Percentiles rank a stretch among this genome's conserved stretches.
These are phyloP conservation scores for Neonothopanus nambi DNA, from an alignment of 1,284 basidiomycete genomes.

Conservation along the genomic window DNA sequence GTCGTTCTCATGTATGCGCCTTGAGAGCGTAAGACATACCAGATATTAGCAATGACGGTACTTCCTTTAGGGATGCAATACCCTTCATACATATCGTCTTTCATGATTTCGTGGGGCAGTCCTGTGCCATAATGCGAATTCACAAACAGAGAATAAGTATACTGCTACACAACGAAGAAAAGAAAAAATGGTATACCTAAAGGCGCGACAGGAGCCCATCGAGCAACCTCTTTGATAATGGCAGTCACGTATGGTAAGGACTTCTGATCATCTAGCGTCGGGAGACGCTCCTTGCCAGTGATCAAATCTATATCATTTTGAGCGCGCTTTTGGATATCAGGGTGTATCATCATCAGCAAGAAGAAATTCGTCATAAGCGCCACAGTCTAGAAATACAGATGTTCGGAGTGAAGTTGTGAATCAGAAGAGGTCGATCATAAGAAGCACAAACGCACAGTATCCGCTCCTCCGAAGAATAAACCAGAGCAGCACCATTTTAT, in stretches of 20 bases:
- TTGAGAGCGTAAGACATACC: background rate
- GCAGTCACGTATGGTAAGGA: background rate
- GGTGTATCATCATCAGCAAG: background rate
- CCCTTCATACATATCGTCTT: constrained; percentile 6
- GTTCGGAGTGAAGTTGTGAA: too few species aligned
- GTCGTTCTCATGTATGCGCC: background rate
- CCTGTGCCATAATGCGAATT: constrained; percentile 1
- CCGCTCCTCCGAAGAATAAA: background rate
- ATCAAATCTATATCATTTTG: background rate
- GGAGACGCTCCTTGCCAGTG: background rate
- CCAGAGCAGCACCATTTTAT: background rate
- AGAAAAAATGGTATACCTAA: constrained; percentile 1
- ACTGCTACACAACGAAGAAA: background rate
- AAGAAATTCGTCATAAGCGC: background rate
- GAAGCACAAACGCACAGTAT: too few species aligned
- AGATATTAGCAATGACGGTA: constrained; percentile 6
- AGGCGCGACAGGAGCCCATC: background rate
- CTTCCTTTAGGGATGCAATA: constrained; percentile 5
- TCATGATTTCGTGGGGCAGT: background rate
- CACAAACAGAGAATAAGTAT: background rate
- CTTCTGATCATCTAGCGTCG: background rate
- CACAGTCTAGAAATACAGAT: background rate
- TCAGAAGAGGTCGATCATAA: too few species aligned
- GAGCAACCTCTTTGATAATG: background rate
- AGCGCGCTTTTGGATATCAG: background rate